Evolutionary conservation across 164 flowering plant species (phyloP).

Genomic region (Hamamelis virginiana): DNA sequence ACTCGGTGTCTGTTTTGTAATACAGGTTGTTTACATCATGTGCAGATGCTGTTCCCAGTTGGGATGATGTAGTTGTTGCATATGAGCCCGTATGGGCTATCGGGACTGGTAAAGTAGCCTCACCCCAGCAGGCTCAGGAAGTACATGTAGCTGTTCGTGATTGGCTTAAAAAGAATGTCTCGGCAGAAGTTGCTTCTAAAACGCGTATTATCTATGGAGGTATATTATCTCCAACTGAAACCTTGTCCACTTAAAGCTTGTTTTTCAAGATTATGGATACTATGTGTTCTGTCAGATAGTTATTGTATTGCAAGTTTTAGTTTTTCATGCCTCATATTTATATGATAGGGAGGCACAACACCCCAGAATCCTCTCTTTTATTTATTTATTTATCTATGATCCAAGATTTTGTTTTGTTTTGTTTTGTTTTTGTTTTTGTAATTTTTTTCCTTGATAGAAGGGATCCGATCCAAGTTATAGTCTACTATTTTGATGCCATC

Average conservation of each 20-base stretch:
- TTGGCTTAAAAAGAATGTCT: conserved; percentile 90
- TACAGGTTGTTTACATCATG: conserved; percentile 7
- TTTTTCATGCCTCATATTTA: neutral
- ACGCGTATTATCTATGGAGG: conserved; percentile 98
- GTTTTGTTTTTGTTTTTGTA: no score
- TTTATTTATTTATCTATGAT: no score
- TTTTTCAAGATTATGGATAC: no score
- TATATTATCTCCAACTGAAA: conserved; percentile 15
- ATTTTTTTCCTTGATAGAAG: no score
- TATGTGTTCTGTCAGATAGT: neutral
- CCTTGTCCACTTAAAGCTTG: neutral
- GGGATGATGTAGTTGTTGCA: conserved; percentile 91
- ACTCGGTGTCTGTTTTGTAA: conserved; percentile 3
- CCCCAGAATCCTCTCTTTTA: neutral
- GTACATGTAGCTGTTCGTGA: conserved; percentile 94
- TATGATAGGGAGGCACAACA: neutral
- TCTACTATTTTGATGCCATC: neutral
- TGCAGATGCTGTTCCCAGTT: conserved; percentile 85
- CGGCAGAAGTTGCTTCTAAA: conserved; percentile 82
- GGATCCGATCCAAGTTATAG: neutral
- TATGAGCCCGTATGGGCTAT: conserved; percentile 99
- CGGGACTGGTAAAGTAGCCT: conserved; percentile 95
- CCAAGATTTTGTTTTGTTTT: no score
- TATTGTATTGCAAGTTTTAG: neutral
- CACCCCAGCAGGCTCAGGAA: conserved; percentile 93